Evolutionary conservation across 2,329 filamentous ascomycete genomes (phyloP), one percentile per base, ranked within the genome.

Genomic region (Beauveria rudraprayagi): DNA sequence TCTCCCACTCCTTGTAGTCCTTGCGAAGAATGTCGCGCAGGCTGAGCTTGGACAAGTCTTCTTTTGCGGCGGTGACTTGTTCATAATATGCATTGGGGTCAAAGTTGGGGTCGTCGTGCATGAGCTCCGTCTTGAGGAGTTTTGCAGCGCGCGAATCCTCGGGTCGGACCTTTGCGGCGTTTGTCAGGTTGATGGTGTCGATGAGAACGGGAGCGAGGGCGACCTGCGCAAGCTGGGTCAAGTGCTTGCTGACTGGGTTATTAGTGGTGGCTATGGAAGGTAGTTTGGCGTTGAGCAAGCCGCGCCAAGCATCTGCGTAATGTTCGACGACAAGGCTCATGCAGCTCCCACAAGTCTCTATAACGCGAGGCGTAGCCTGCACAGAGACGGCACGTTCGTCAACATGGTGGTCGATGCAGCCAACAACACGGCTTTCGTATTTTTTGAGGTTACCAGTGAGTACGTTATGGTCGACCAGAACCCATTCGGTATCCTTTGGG

Each of bases 1-100:
- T 83, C 11, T 75, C 75, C 90, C 90, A 94, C 69, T 89, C 81
- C 75, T 95, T 95, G 75, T 92, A 95, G 74, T 95, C 90, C 72
- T 93, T 93, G 65, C 88, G 80, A 57, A 93, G 73, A 44, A 92
- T 81, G 66, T 92, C 90, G 24, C 80, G 75, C 65, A 91, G 72
- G 43, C 74, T 76, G 51, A 94, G 74, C 0, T 70, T 66, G 3
- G 80, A 82, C 56, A 94, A 79, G 65, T 91, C 83, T 64, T 84
- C 81, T 72, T 92, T 92, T 5, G 89, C 86, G 5, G 72, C 72
- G 1, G 79, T 77, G 28, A 92, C 80, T 60, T 83, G 75, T 5
- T 79, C 70, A 69, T 83, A 90, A 71, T 87, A 90, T 3, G 63
- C 69, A 0, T 75, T 70, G 7, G 83, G 77, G 60, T 84, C 76